Base-by-base conservation (phyloP, 768 basidiomycete species). In the Sistotremastrum suecicum region DNA sequence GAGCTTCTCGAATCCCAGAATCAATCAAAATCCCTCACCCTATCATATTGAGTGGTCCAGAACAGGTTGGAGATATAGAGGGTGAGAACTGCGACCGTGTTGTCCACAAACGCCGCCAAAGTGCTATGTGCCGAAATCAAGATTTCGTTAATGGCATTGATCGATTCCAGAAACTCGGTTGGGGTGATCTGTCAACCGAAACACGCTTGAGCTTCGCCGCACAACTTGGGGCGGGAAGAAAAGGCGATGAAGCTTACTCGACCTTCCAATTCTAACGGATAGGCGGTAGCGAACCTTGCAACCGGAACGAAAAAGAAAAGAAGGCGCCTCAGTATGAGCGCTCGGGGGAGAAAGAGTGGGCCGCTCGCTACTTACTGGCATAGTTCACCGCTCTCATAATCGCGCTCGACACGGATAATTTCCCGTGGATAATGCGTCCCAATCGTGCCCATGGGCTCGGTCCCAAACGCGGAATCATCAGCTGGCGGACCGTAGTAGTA, bases 351-450 rank as follows among this genome's bases (percentile, higher is more conserved):
- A 35, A 37, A 41, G 38, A 48, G 36, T 38, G n/a, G 11, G 12
- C 32, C 10, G n/a, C 10, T 28, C 6, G 11, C 1, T 55, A 62
- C 48, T 53, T 65, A 20, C 63, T 97, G 94, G 32, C 80, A 74
- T 5, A 92, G 67, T 58, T 98, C 94, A 2, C 94, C 95, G 1
- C 80, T 80, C 9, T 69, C 75, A 60, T 95, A 99, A 60, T 99
- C 95, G 44, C 95, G 67, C 61, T 98, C 94, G 37, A 99, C 67
- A 39, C 94, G 71, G 43, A 99, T 66, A 48, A 99, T 76, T 65
- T 97, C 94, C 44, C 92, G 78, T 10, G 94, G 92, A 53, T 87
- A 80, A 58, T 95, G 87, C 28, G 81, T 63, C 3, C 91, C 92
- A 47, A 98, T 83, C 43, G 81, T 79, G 1, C 94, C 94, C 5